Evolutionary conservation across 768 basidiomycete genomes (phyloP).

Genomic region (Serendipita sp.): DNA sequence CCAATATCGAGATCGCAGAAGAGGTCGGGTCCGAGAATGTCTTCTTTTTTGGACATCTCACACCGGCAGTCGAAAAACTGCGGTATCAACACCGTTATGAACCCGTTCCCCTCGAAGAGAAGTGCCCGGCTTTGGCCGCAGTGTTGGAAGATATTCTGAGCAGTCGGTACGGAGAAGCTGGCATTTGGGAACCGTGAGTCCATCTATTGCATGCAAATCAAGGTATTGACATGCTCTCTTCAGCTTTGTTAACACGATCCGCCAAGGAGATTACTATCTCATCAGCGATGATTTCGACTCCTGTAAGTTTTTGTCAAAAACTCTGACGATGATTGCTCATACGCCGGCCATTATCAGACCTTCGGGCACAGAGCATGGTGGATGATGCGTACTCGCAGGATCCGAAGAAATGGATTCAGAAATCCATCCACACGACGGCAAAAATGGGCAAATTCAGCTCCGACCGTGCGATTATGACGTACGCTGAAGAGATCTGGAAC

Average conservation of each 20-base stretch:
- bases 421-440: slow-evolving; percentile 69
- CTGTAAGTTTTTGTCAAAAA: slow-evolving; percentile 31
- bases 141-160: slow-evolving; percentile 62
- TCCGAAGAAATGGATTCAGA: slow-evolving; percentile 78
- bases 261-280: slow-evolving; percentile 63
- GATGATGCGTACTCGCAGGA: slow-evolving; percentile 71
- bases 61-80: slow-evolving; percentile 73
- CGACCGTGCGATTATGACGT: slow-evolving; percentile 82
- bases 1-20: slow-evolving; percentile 92
- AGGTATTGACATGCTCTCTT: neutral
- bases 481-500: slow-evolving; percentile 43
- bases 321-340: neutral
- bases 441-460: slow-evolving; percentile 98
- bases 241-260: slow-evolving; percentile 59
- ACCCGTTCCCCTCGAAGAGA: slow-evolving; percentile 62
- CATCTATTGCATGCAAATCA: slow-evolving; percentile 8
- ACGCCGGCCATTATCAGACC: slow-evolving; percentile 31
- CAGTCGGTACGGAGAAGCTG: slow-evolving; percentile 66
- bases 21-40: slow-evolving; percentile 88
- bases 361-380: slow-evolving; percentile 70
- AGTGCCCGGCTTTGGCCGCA: slow-evolving; percentile 64
- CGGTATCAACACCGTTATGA: slow-evolving; percentile 78
- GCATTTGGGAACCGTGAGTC: slow-evolving; percentile 76
- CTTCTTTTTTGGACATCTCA: slow-evolving; percentile 84
- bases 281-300: slow-evolving; percentile 90